Conservation (phyloP, 2,329 filamentous ascomycete genomes). For the Aspergillus oerlinghausenensis region DNA sequence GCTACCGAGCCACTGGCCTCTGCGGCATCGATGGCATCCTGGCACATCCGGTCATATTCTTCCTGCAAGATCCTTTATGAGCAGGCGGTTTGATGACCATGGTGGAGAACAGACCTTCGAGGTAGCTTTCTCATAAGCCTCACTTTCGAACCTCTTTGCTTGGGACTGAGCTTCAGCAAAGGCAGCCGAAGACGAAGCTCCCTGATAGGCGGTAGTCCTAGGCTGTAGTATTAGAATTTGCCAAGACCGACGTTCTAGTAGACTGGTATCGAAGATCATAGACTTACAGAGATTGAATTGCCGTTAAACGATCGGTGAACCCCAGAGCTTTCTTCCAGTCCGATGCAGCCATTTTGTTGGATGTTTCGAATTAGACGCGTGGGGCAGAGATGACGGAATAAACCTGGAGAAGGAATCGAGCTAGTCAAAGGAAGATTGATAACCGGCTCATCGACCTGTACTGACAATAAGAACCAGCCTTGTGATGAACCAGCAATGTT, state of each 20-base stretch:
- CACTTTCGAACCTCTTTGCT: conserved; percentile 61
- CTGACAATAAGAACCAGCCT: not conserved
- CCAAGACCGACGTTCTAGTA: not conserved
- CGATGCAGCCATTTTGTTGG: conserved; percentile 36
- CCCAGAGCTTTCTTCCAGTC: conserved; percentile 52
- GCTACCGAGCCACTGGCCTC: conserved; percentile 19
- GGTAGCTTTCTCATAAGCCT: conserved; percentile 34
- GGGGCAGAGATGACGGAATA: conserved; percentile 24
- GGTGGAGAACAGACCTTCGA: conserved; percentile 30
- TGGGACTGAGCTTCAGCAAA: conserved; percentile 48
- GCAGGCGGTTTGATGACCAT: not conserved
- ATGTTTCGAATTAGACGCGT: not conserved
- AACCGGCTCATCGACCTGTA: not conserved
- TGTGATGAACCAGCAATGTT: not conserved
- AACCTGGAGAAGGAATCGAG: not conserved
- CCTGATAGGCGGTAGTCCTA: conserved; percentile 49
- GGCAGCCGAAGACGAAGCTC: conserved; percentile 40
- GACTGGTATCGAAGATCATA: not conserved
- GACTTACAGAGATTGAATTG: conserved; percentile 59
- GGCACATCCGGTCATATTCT: conserved; percentile 47
- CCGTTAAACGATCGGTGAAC: conserved; percentile 58
- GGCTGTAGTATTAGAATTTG: conserved; percentile 11
- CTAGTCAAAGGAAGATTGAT: not conserved
- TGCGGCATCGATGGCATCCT: conserved; percentile 34
- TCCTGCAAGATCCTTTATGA: conserved; percentile 44